A percentile compares a stretch with the other conserved stretches of the same genome.
phyloP scores from a whole-genome alignment of 2,329 filamentous ascomycete genomes.

The Harringtonia lauricola region DNA sequence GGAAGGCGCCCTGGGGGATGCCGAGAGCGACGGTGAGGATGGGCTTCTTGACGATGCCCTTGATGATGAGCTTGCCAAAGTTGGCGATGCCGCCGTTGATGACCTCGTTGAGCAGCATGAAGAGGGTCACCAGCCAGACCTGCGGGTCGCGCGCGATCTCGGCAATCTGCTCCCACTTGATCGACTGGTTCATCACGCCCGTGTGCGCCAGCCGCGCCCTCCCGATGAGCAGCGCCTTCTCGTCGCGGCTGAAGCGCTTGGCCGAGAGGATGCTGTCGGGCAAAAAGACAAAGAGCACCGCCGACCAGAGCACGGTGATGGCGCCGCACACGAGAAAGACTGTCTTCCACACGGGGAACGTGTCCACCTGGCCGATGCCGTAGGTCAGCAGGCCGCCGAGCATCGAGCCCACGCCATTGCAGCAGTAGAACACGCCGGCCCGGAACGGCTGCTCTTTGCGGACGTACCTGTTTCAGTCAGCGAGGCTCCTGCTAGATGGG shows the following conservation, averaged over 20 bases:
- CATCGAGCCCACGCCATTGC: constrained; percentile 48
- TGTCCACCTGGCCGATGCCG: constrained; percentile 46
- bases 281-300: constrained; percentile 44
- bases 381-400: constrained; percentile 49
- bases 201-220: constrained; percentile 38
- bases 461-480: constrained; percentile 41
- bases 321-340: constrained; percentile 51
- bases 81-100: neutral
- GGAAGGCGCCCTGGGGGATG: neutral
- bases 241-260: constrained; percentile 43
- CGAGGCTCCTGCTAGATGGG: too few relatives aligned
- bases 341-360: constrained; percentile 40
- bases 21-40: neutral
- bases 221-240: constrained; percentile 42
- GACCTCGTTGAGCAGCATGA: neutral
- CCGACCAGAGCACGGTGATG: constrained; percentile 42
- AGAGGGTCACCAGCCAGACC: constrained; percentile 45
- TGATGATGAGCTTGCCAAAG: neutral
- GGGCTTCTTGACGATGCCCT: neutral
- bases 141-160: constrained; percentile 41
- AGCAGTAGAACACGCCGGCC: constrained; percentile 41
- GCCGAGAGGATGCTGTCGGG: constrained; percentile 51
- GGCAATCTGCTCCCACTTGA: constrained; percentile 31
- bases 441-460: constrained; percentile 35
- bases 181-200: constrained; percentile 41